phyloP scores from a whole-genome alignment of 228 moss, liverwort and hornwort species.

The Sphagnum fallax region DNA sequence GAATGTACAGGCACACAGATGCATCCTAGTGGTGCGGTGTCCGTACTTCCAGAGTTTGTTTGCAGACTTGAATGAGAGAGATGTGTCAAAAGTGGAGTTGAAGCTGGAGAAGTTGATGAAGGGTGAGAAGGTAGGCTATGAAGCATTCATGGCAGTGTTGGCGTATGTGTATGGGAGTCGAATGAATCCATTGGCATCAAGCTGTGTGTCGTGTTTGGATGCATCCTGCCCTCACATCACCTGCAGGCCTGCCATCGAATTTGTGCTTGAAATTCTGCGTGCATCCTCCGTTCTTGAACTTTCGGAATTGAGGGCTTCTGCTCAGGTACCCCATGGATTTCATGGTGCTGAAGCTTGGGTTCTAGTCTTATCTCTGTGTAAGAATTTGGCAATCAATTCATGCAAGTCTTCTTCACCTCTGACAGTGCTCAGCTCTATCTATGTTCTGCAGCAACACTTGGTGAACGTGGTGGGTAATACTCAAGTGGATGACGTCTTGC shows the following conservation, averaged over 20 bases:
- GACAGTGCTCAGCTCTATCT: too few species aligned
- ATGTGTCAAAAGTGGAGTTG: conserved; percentile 27
- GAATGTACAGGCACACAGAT: conserved; percentile 46
- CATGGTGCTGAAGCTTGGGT: not conserved
- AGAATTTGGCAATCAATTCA: not conserved
- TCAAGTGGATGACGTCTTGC: conserved; percentile 61
- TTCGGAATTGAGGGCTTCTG: conserved; percentile 43
- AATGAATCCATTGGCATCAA: conserved; percentile 28
- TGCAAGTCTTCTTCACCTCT: too few species aligned
- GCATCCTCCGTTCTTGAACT: conserved; percentile 43
- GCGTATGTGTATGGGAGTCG: conserved; percentile 61
- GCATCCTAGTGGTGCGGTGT: conserved; percentile 62
- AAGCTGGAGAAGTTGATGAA: conserved; percentile 37
- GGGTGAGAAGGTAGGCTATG: conserved; percentile 49
- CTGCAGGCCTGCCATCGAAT: conserved; percentile 61
- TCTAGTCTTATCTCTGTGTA: not conserved
- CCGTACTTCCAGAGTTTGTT: conserved; percentile 43
- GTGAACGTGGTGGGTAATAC: conserved; percentile 34
- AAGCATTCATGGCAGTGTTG: conserved; percentile 56
- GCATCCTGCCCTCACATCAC: conserved; percentile 50
- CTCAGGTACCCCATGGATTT: conserved; percentile 33
- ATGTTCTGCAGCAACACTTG: conserved; percentile 49
- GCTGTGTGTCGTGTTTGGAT: conserved; percentile 42
- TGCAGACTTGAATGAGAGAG: conserved; percentile 12
- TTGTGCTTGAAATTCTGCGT: conserved; percentile 53